Evolutionary conservation across 108 stramenopile species (phyloP), one percentile per base, ranked within the genome.

Genomic region (Ochromonas danica): DNA sequence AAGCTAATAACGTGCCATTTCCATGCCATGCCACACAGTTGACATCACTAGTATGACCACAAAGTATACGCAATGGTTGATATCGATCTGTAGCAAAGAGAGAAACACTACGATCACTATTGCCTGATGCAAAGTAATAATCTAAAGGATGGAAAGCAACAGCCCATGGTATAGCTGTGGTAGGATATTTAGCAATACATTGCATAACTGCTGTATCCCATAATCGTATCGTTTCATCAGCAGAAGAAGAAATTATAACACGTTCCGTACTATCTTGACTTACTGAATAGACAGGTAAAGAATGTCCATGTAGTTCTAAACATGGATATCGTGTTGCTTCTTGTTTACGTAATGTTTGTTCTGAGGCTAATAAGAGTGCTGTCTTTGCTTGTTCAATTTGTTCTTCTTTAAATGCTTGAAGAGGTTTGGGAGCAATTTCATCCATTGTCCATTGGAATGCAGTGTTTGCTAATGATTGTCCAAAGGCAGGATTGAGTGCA

Each of bases 401-500:
- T 10, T 67, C 14, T 31, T 67, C 31, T 35, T 67, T 36, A 25
- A 35, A 36, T 67, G 17, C 31, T 14, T 67, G 6, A 3, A 14
- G 3, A 6, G 63, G 17, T 36, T 35, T 36, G 3, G 63, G 63
- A 22, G 25, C 3, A 31, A 67, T 33, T 67, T 67, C 33, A 67
- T 67, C 35, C 63, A 67, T 67, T 33, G 6, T 36, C 63, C 63
- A 67, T n/a, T n/a, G n/a, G n/a, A n/a, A n/a, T 67, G 6, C 63
- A 14, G 3, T 28, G 31, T 28, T 28, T 14, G 30, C 31, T 14
- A 36, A 10, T 31, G 10, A 10, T 6, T 67, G 3, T 6, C 31
- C 10, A 14, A 25, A 36, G 63, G 25, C 27, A 35, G 6, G 3
- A 31, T 36, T 67, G 3, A 10, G 30, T 67, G 6, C 17, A 3